Evolutionary conservation across 2,329 filamentous ascomycete species (phyloP).

Genomic region (Colletotrichum sp.): DNA sequence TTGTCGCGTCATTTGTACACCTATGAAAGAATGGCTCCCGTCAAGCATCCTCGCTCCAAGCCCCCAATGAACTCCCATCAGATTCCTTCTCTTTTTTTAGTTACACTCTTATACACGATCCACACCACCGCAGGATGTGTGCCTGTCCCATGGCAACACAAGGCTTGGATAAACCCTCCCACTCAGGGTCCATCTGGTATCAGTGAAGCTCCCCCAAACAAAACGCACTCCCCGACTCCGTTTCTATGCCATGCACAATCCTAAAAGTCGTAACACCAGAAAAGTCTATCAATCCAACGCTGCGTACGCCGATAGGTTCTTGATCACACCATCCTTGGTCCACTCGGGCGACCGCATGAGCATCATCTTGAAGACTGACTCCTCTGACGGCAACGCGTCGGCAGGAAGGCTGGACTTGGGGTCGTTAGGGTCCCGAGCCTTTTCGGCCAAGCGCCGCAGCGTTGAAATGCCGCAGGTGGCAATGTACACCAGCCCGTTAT

Average conservation of each 20-base stretch:
- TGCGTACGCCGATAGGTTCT: constrained; percentile 70
- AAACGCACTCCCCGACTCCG: background rate
- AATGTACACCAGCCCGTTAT: constrained; percentile 64
- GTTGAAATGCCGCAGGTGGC: constrained; percentile 71
- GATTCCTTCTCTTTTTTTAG: constrained; percentile 10
- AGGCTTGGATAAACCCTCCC: background rate
- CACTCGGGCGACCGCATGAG: constrained; percentile 67
- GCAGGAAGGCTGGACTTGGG: constrained; percentile 57
- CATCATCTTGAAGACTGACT: constrained; percentile 70
- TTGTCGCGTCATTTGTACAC: constrained; percentile 22
- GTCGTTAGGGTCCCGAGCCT: constrained; percentile 63
- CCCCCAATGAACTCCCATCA: constrained; percentile 8
- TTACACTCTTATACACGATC: constrained; percentile 19
- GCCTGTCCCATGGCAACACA: background rate
- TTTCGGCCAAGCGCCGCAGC: constrained; percentile 72
- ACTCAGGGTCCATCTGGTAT: background rate
- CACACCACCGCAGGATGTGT: background rate
- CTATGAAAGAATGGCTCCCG: constrained; percentile 15
- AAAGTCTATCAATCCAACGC: constrained; percentile 42
- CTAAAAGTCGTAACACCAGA: background rate
- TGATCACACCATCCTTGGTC: constrained; percentile 69
- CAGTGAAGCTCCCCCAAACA: background rate
- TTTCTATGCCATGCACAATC: constrained; percentile 1
- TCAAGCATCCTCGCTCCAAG: constrained; percentile 17
- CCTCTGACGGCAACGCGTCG: constrained; percentile 68